A percentile compares a stretch with the other conserved stretches of the same genome.
Conservation (phyloP, 805 yeast genomes). For the Lipomyces spencermartinsiae region DNA sequence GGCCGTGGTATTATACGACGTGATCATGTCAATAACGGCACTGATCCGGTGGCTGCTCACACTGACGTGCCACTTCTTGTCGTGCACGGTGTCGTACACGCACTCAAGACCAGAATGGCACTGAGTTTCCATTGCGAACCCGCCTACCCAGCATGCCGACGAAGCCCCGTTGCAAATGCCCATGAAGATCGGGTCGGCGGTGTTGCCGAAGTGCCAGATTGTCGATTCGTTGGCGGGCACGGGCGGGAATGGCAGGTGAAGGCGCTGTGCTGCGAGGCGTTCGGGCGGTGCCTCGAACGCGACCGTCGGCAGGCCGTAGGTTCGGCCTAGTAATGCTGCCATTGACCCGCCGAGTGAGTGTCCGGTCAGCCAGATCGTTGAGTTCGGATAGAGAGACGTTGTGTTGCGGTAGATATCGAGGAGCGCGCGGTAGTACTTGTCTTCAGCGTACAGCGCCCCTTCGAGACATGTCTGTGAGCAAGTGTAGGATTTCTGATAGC, state of each 20-base stretch:
- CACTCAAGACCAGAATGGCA: slow-evolving; percentile 93
- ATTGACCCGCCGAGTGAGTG: slow-evolving; percentile 95
- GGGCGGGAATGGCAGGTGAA: slow-evolving; percentile 91
- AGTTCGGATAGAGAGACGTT: slow-evolving; percentile 65
- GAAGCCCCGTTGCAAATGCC: slow-evolving; percentile 97
- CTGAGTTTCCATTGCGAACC: slow-evolving; percentile 96
- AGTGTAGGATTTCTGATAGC: slow-evolving; percentile 80
- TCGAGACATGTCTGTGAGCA: slow-evolving; percentile 92
- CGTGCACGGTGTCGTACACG: slow-evolving; percentile 86
- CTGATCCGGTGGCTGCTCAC: slow-evolving; percentile 89
- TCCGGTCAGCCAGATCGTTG: slow-evolving; percentile 89
- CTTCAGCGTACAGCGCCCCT: slow-evolving; percentile 72
- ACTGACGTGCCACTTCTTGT: slow-evolving; percentile 90
- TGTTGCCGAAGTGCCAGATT: slow-evolving; percentile 95
- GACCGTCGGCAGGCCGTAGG: slow-evolving; percentile 89
- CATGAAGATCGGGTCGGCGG: slow-evolving; percentile 96
- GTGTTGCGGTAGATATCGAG: slow-evolving; percentile 82
- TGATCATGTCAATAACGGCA: slow-evolving; percentile 81
- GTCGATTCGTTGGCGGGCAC: slow-evolving; percentile 78
- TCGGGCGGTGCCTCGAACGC: slow-evolving; percentile 96
- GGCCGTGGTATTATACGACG: slow-evolving; percentile 78
- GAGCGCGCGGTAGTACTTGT: slow-evolving; percentile 82
- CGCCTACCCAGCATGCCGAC: slow-evolving; percentile 86
- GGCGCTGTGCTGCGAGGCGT: slow-evolving; percentile 75
- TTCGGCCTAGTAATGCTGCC: slow-evolving; percentile 81